These are phyloP conservation scores for Trichoderma koningii DNA, from an alignment of 2,329 filamentous ascomycete species.

Conservation along the genomic window DNA sequence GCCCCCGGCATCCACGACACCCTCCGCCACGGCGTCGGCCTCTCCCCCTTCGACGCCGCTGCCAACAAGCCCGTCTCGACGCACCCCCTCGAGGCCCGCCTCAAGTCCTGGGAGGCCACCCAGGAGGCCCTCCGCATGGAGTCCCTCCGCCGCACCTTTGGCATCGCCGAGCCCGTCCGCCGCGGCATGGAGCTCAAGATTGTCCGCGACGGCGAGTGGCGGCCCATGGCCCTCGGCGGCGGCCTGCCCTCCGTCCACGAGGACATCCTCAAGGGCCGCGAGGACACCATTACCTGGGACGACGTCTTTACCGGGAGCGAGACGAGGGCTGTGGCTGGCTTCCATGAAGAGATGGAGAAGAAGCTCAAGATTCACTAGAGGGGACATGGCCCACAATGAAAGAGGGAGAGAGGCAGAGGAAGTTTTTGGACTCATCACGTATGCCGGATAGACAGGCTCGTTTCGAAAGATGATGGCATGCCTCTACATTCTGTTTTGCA, in stretches of 20 bases:
- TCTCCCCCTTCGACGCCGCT: constrained; percentile 54
- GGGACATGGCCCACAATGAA: background rate
- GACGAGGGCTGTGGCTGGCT: constrained; percentile 66
- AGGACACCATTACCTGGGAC: constrained; percentile 83
- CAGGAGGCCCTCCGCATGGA: constrained; percentile 89
- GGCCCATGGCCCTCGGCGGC: constrained; percentile 67
- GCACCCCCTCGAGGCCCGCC: constrained; percentile 90
- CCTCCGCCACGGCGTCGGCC: constrained; percentile 79
- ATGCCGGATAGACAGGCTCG: background rate
- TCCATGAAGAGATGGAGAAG: constrained; percentile 93
- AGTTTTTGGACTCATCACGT: background rate
- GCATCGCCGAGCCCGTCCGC: constrained; percentile 88
- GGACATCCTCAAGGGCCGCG: constrained; percentile 81
- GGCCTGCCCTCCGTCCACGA: constrained; percentile 72
- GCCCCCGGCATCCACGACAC: constrained; percentile 93
- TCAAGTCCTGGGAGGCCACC: constrained; percentile 85
- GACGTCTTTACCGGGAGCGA: constrained; percentile 86
- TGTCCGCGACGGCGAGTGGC: constrained; percentile 76
- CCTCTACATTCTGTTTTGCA: background rate
- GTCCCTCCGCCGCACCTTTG: constrained; percentile 81
- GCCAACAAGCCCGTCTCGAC: constrained; percentile 55
- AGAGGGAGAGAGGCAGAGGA: background rate
- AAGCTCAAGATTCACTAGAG: constrained; percentile 70
- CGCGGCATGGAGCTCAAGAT: constrained; percentile 96
- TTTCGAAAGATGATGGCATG: background rate